Evolutionary conservation across 169 alveolate genomes (phyloP), one percentile per base, ranked within the genome.

Genomic region (Babesia microti): DNA sequence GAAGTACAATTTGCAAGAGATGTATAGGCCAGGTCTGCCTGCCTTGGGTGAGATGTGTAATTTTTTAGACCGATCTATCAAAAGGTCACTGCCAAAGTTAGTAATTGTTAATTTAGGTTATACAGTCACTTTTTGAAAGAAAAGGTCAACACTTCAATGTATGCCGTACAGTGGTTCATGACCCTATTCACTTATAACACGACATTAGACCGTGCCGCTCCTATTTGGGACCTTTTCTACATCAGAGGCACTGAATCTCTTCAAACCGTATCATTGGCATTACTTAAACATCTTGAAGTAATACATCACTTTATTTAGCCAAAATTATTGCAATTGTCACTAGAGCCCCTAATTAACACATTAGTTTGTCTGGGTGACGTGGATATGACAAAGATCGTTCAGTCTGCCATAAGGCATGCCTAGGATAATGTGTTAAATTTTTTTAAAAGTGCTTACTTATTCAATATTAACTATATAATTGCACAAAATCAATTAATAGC

Each of bases 111-210:
- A n/a, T 15, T 45, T 34, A 44, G 29, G 50, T 53, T 85, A 6
- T 66, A 65, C 41, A 42, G 46, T 9, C 59, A 79, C 29, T 36
- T 83, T 22, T 47, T 44, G 43, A 51, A 59, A 34, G 63, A 60
- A 44, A 57, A 72, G 30, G 68, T 83, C 21, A 56, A 50, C 24
- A 87, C 84, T n/a, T 53, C 83, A 5, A 65, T 84, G 78, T 73
- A 66, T 54, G 82, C 84, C 0, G 56, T 88, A 29, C 81, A 79
- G 39, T 87, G 94, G 92, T 78, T 87, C 54, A 72, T 87, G 68
- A 84, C 92, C 22, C 56, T 87, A 14, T 87, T 70, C 68, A 63
- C 84, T 14, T 59, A 61, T 32, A 70, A 72, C 59, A 61, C 82
- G 33, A 47, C 68, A 33, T 53, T 80, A 26, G 84, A 82, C 22